Conservation (phyloP, 345 rosid genomes). For the Ceriops tagal region DNA sequence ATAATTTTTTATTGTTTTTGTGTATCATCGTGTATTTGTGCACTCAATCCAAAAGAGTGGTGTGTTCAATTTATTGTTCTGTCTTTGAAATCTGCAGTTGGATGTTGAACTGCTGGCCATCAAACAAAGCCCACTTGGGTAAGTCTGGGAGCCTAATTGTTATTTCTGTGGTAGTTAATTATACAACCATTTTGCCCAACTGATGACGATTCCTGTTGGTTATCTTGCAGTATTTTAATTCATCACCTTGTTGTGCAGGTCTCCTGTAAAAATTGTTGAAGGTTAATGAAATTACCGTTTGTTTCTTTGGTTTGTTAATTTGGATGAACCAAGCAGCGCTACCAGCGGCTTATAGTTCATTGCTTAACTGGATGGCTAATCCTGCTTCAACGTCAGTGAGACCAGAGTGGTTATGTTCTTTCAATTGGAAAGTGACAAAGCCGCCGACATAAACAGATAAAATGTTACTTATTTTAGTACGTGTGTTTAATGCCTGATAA, state of each 20-base stretch:
- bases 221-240: background rate
- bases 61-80: too few species aligned
- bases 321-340: background rate
- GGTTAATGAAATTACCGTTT: background rate
- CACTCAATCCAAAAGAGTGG: too few species aligned
- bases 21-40: too few species aligned
- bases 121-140: slow-evolving; percentile 1
- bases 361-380: background rate
- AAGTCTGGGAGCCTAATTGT: background rate
- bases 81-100: background rate
- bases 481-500: background rate
- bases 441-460: background rate
- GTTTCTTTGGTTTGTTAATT: background rate
- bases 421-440: too few species aligned
- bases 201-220: background rate
- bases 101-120: background rate
- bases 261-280: background rate
- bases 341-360: background rate
- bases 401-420: background rate
- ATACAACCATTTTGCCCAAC: background rate
- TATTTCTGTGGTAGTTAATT: background rate
- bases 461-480: background rate
- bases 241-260: background rate
- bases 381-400: background rate
- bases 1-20: too few species aligned